Base-by-base conservation (phyloP, 495 filamentous ascomycete genomes). In the Pseudoneurospora amorphoporcata region DNA sequence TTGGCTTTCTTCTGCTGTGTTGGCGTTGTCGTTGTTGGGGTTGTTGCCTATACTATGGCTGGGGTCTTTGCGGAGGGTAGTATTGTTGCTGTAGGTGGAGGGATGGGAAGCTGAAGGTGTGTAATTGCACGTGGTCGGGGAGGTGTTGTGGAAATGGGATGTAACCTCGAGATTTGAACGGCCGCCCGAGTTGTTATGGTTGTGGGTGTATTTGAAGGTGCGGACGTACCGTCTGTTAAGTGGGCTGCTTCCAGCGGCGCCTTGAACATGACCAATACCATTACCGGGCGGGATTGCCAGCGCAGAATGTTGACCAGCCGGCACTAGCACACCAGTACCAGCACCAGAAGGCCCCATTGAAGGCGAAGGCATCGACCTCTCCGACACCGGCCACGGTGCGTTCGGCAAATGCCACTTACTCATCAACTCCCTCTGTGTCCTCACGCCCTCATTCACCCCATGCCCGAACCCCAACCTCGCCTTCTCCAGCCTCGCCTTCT, bases 391-490 rank as follows among this genome's bases (percentile, higher is more conserved):
- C 40, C 6, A n/a, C 43, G n/a, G 43, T n/a, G 43, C 3, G 4
- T 23, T 23, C 45, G 45, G 45, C 3, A 53, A 2, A n/a, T n/a
- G 29, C 29, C n/a, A 37, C 5, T 35, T 38, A 16, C 32, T 69
- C 68, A 37, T 69, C 32, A 35, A 37, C 8, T 37, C 68, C 38
- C 4, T 37, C 68, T 35, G 38, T 12, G 38, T n/a, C n/a, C 29
- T 19, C 32, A 69, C 68, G 68, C 68, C 3, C 17, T 87, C 82
- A 71, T 73, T 83, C 47, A 77, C 83, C 75, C 74, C 74, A 76
- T 53, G 80, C 76, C 81, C 85, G 82, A 77, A 86, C 72, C 69
- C 76, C 71, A 73, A 68, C 78, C 69, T 65, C 71, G 23, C 72
- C 8, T 47, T 8, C 1, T 19, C 43, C 8, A 47, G 23, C 23